A percentile compares a stretch with the other conserved stretches of the same genome.
phyloP scores from a whole-genome alignment of 495 filamentous ascomycete species.

The Staphylotrichum longicolle region DNA sequence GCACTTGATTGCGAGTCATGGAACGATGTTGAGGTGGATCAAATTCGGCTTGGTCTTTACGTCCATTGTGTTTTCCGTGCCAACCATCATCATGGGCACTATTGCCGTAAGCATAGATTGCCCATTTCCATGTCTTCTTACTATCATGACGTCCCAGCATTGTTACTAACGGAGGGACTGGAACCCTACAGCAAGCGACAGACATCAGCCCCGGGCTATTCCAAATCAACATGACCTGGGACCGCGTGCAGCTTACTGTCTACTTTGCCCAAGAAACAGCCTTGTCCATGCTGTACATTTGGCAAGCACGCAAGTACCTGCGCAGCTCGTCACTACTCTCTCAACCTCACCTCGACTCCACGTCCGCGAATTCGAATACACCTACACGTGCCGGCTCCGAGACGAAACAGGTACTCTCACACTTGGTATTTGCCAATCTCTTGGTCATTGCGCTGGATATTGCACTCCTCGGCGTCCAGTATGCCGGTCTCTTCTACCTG shows the following conservation, averaged over 20 bases:
- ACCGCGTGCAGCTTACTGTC: slow-evolving; percentile 37
- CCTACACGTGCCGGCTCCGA: slow-evolving; percentile 5
- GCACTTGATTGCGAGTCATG: slow-evolving; percentile 36
- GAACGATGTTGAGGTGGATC: slow-evolving; percentile 26
- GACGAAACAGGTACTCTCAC: slow-evolving; percentile 35
- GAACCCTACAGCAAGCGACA: slow-evolving; percentile 13
- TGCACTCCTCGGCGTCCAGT: slow-evolving; percentile 48
- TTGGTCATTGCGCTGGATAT: slow-evolving; percentile 51
- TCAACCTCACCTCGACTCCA: slow-evolving; percentile 26
- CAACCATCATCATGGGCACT: slow-evolving; percentile 39
- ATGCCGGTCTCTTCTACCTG: slow-evolving; percentile 46
- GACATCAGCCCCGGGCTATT: slow-evolving; percentile 12
- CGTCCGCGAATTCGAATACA: background rate
- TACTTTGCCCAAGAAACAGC: slow-evolving; percentile 44
- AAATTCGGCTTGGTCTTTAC: slow-evolving; percentile 27
- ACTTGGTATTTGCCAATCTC: slow-evolving; percentile 50
- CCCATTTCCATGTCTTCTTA: slow-evolving; percentile 24
- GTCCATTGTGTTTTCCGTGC: slow-evolving; percentile 32
- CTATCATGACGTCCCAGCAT: background rate
- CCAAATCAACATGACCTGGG: slow-evolving; percentile 31
- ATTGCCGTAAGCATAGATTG: slow-evolving; percentile 17
- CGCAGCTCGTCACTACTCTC: slow-evolving; percentile 27
- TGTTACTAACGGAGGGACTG: too few species aligned
- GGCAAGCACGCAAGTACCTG: slow-evolving; percentile 37
- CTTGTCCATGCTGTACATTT: slow-evolving; percentile 41